Conservation (phyloP, 768 basidiomycete genomes). For the Coprinopsis marcescibilis region DNA sequence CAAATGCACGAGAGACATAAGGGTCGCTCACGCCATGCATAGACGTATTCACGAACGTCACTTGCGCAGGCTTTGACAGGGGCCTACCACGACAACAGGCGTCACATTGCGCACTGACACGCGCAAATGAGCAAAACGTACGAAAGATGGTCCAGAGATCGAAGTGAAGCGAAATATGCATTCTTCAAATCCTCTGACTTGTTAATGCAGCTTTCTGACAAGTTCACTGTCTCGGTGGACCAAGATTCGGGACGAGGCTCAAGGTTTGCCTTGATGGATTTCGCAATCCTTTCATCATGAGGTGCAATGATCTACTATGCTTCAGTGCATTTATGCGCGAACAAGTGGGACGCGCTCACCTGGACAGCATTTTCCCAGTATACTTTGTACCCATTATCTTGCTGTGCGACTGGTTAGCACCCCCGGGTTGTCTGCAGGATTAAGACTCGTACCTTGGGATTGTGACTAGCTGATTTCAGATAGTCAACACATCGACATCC, state of each 20-base stretch:
- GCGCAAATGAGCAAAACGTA: constrained; percentile 15
- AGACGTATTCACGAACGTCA: constrained; percentile 80
- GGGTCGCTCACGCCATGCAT: constrained; percentile 86
- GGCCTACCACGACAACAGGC: constrained; percentile 16
- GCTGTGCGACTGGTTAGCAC: constrained; percentile 27
- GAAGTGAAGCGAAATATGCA: constrained; percentile 48
- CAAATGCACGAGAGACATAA: constrained; percentile 54
- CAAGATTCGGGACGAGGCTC: constrained; percentile 39
- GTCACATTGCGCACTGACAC: not conserved
- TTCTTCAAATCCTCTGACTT: constrained; percentile 52
- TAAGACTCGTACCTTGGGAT: constrained; percentile 64
- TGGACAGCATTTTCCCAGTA: constrained; percentile 90
- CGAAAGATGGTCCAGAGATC: constrained; percentile 17
- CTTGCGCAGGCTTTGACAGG: constrained; percentile 30
- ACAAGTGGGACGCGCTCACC: constrained; percentile 28
- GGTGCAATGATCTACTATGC: constrained; percentile 69
- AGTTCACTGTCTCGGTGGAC: constrained; percentile 26
- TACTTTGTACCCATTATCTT: constrained; percentile 89
- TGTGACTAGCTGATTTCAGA: constrained; percentile 62
- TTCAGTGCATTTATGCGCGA: not conserved
- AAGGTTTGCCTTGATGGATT: constrained; percentile 55
- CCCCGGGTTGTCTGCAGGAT: not conserved
- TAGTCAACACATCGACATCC: constrained; percentile 1
- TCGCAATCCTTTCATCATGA: constrained; percentile 74
- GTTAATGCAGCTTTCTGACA: constrained; percentile 47